Conservation (phyloP, 2,329 filamentous ascomycete species). For the Dothidotthia symphoricarpi region DNA sequence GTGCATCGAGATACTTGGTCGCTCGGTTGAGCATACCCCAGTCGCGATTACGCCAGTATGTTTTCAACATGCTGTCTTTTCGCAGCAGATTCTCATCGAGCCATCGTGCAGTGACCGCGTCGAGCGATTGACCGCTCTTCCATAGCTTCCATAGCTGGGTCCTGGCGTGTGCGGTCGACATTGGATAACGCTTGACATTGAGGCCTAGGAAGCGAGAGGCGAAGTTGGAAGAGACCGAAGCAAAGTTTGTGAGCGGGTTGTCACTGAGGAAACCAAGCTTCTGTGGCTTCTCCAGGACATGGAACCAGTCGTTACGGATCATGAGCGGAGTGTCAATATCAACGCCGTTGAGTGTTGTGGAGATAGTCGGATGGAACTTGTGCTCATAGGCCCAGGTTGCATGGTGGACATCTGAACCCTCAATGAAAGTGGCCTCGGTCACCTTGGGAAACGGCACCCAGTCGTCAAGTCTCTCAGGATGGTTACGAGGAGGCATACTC, state of each 20-base stretch:
- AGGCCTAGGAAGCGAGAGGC: conserved; percentile 33
- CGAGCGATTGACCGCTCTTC: conserved; percentile 36
- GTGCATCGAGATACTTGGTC: conserved; percentile 36
- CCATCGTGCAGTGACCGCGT: conserved; percentile 38
- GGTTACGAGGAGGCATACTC: conserved; percentile 51
- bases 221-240: conserved; percentile 30
- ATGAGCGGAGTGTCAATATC: conserved; percentile 52
- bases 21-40: conserved; percentile 31
- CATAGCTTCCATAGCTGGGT: conserved; percentile 40
- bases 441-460: conserved; percentile 57
- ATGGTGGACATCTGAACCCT: conserved; percentile 52
- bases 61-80: conserved; percentile 27
- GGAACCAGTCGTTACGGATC: conserved; percentile 48
- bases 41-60: conserved; percentile 37
- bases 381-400: conserved; percentile 44
- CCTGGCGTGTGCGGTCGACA: conserved; percentile 35
- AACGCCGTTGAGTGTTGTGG: conserved; percentile 48
- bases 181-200: conserved; percentile 37
- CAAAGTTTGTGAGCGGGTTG: conserved; percentile 52
- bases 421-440: conserved; percentile 53
- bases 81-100: conserved; percentile 37
- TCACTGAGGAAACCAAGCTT: conserved; percentile 44
- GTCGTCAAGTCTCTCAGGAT: conserved; percentile 50
- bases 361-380: conserved; percentile 37
- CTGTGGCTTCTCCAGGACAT: conserved; percentile 35